Evolutionary conservation across 1,284 basidiomycete genomes (phyloP).

Genomic region (Uromyces viciae-fabae): DNA sequence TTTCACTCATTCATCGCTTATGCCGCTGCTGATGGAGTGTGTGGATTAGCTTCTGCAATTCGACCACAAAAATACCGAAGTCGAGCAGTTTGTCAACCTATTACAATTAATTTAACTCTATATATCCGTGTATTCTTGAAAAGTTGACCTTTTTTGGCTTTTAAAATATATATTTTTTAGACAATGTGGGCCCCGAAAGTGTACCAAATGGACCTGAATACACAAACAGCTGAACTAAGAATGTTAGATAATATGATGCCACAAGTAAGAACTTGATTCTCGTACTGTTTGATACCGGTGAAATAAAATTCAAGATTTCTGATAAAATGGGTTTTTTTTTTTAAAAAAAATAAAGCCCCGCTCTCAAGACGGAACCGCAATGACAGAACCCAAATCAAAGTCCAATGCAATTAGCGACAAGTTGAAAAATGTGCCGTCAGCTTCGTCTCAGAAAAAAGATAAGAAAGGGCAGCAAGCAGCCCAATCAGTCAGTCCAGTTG

Average conservation of each 20-base stretch:
- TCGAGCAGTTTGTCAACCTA: constrained; percentile 61
- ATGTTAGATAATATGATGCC: constrained; percentile 80
- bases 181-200: constrained; percentile 59
- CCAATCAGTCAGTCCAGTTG: constrained; percentile 52
- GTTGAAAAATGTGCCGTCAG: constrained; percentile 50
- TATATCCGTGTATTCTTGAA: background rate
- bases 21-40: constrained; percentile 73
- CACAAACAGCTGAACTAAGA: constrained; percentile 66
- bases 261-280: constrained; percentile 59
- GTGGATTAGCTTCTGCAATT: constrained; percentile 67
- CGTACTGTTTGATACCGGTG: too few species aligned
- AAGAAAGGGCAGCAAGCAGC: constrained; percentile 54
- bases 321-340: too few species aligned
- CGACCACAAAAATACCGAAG: constrained; percentile 67
- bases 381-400: constrained; percentile 45
- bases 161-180: background rate
- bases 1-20: constrained; percentile 79
- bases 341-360: constrained; percentile 26
- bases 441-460: constrained; percentile 56
- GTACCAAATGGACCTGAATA: constrained; percentile 79
- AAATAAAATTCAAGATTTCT: too few species aligned
- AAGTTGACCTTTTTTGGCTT: background rate
- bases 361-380: constrained; percentile 30
- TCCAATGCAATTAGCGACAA: constrained; percentile 50
- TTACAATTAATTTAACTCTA: background rate